These are phyloP conservation scores for Aureobasidium sp. DNA, from an alignment of 2,329 filamentous ascomycete genomes.

Conservation along the genomic window DNA sequence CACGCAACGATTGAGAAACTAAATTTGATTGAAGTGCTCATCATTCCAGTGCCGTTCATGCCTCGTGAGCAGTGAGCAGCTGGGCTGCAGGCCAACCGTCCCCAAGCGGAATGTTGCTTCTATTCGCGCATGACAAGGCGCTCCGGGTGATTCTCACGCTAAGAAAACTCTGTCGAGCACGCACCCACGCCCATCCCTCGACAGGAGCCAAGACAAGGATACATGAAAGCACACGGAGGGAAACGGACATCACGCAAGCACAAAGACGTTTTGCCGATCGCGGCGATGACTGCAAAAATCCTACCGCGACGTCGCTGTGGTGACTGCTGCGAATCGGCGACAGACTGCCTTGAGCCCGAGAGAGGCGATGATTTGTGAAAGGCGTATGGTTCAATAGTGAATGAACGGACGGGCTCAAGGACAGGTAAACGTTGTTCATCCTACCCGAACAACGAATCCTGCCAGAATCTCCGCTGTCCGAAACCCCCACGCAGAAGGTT, in stretches of 20 bases:
- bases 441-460: constrained; percentile 11
- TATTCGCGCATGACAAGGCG: constrained; percentile 13
- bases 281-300: background rate
- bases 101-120: constrained; percentile 15
- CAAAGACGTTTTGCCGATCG: constrained; percentile 11
- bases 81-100: constrained; percentile 9
- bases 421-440: constrained; percentile 12
- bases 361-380: background rate
- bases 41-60: constrained; percentile 14
- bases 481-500: constrained; percentile 13
- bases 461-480: background rate
- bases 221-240: constrained; percentile 9
- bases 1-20: constrained; percentile 5
- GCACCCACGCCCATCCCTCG: background rate
- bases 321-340: background rate
- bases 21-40: constrained; percentile 13
- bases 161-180: constrained; percentile 15
- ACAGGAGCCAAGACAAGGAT: constrained; percentile 9
- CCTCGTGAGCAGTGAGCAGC: constrained; percentile 11
- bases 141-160: constrained; percentile 12
- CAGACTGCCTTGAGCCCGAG: background rate
- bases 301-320: background rate
- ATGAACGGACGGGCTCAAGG: background rate
- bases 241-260: constrained; percentile 15
- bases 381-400: constrained; percentile 2